These are phyloP conservation scores for Zoysia japonica DNA, from an alignment of 176 grass and related monocot genomes.

Conservation along the genomic window DNA sequence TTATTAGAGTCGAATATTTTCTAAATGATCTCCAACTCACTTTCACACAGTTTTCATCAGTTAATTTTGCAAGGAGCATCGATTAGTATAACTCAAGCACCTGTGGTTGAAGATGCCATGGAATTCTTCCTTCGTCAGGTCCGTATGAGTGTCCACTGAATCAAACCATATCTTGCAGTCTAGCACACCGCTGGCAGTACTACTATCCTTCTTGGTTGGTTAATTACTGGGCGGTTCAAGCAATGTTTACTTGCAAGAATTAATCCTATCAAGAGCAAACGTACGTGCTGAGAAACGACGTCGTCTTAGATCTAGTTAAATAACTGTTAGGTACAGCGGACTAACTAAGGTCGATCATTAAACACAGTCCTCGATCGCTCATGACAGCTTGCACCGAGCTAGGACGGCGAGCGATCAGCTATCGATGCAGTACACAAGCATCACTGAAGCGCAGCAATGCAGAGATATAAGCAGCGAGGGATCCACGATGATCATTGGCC, in stretches of 20 bases:
- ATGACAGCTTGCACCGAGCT: slow-evolving; percentile 7
- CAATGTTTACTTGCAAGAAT: too few species aligned
- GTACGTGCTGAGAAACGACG: too few species aligned
- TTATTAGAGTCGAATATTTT: too few species aligned
- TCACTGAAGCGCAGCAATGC: slow-evolving; percentile 4
- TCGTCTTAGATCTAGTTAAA: background rate
- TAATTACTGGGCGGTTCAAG: too few species aligned
- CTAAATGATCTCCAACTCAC: too few species aligned
- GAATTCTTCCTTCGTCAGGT: background rate
- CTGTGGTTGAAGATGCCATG: slow-evolving; percentile 6
- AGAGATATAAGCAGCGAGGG: background rate
- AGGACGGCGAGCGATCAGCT: background rate
- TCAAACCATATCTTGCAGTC: too few species aligned
- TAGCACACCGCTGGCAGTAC: too few species aligned
- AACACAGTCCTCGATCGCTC: background rate
- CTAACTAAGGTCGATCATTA: background rate
- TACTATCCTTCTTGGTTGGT: too few species aligned
- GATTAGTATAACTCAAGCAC: background rate
- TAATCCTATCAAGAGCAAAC: too few species aligned
- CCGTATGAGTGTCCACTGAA: too few species aligned
- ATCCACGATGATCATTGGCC: background rate
- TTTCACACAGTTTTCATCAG: background rate
- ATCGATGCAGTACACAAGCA: background rate
- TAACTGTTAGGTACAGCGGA: background rate
- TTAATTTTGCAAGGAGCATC: background rate